These are phyloP conservation scores for Sanghuangporus sanghuang DNA, from an alignment of 1,284 basidiomycete genomes.

Conservation along the genomic window DNA sequence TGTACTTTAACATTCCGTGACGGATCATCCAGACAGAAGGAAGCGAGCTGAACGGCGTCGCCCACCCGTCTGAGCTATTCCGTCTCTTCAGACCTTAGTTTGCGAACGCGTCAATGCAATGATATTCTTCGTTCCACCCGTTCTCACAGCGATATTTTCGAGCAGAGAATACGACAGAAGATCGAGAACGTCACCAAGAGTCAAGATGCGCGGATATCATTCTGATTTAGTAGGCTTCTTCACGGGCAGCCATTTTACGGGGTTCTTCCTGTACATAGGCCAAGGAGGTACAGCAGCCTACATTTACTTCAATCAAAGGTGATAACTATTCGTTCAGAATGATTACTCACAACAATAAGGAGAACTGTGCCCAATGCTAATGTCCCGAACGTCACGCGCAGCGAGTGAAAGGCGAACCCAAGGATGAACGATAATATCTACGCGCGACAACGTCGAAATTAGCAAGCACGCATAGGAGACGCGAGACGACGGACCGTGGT, in stretches of 20 bases:
- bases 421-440: conserved; percentile 60
- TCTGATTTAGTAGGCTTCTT: conserved; percentile 17
- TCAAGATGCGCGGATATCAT: not conserved
- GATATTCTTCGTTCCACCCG: not conserved
- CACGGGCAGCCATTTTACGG: conserved; percentile 57
- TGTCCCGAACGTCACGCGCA: conserved; percentile 52
- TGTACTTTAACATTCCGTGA: too few species aligned
- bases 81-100: not conserved
- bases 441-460: conserved; percentile 14
- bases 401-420: conserved; percentile 56
- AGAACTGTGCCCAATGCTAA: conserved; percentile 42
- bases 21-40: not conserved
- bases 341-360: conserved; percentile 48
- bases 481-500: conserved; percentile 26
- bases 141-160: not conserved
- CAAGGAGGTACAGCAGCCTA: conserved; percentile 67
- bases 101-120: not conserved
- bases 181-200: not conserved
- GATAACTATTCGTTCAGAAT: not conserved
- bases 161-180: not conserved
- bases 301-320: not conserved
- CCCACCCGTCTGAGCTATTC: not conserved
- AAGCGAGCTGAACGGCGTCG: not conserved
- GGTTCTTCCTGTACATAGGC: conserved; percentile 59
- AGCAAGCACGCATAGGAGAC: not conserved